Evolutionary conservation across 306 rosid genomes (phyloP), one percentile per base, ranked within the genome.

Genomic region (Herpetospermum pedunculosum): DNA sequence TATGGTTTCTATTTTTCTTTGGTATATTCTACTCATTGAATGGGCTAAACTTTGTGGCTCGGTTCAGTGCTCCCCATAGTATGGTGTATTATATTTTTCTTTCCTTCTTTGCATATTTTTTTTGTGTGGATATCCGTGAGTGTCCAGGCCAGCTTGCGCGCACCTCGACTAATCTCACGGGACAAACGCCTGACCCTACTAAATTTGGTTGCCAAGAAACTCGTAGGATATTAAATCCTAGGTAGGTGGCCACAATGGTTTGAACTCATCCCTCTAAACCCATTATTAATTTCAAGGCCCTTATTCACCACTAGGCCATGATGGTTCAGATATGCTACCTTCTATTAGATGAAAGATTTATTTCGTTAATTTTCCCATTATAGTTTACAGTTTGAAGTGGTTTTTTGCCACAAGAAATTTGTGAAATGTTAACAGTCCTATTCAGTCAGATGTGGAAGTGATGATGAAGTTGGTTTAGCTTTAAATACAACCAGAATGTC

Each of bases 1-100:
- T 94, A 86, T 53, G 70, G 19, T 65, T 46, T 34, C 76, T 23
- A 75, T 16, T 58, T 79, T 10, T 63, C 25, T 30, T 41, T 19
- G 64, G 32, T 70, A 68, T 63, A 23, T 3, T 43, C 72, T 82
- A n/a, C 32, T 69, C 74, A 44, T 43, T 25, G 74, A 46, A 69
- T 64, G 30, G 49, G 48, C 37, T 18, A 2, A 21, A 65, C 34
- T 40, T 35, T 23, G 26, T 40, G 19, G 52, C 35, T 67, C 4
- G 35, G 23, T 15, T 32, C 28, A 19, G 28, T 14, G n/a, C 34
- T 65, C 50, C 72, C 50, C 12, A 5, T 10, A 14, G 21, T 40
- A 21, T 40, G 19, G 48, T n/a, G 70, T 63, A 7, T 8, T 62
- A 35, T 35, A 62, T 34, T 62, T 55, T 62, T 21, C 8, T 38